These are phyloP conservation scores for Centaurea solstitialis DNA, from an alignment of 129 eudicot species.

Conservation along the genomic window DNA sequence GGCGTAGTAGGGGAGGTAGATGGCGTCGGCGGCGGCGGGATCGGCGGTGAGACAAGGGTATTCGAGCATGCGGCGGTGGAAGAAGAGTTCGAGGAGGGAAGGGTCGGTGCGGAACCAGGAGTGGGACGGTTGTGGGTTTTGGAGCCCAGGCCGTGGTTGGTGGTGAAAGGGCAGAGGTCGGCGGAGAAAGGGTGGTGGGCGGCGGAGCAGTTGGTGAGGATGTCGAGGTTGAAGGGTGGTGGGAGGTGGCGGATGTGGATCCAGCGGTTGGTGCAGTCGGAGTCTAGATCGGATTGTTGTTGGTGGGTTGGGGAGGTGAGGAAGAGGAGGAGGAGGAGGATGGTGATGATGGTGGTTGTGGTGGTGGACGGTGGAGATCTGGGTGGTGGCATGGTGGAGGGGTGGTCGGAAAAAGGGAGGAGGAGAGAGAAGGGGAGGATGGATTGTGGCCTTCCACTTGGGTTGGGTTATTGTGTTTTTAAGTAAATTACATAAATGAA, in stretches of 20 bases:
- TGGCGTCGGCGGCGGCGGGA: constrained; percentile 59
- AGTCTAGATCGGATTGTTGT: constrained; percentile 47
- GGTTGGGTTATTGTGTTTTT: constrained; percentile 2
- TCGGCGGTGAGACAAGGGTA: constrained; percentile 83
- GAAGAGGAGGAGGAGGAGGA: constrained; percentile 28
- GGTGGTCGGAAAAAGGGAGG: not conserved
- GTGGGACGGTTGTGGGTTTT: constrained; percentile 84
- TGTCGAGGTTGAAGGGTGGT: constrained; percentile 61
- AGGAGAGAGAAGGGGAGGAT: not conserved
- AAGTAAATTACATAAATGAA: not conserved
- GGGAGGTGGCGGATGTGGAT: constrained; percentile 92
- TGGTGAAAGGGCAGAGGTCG: constrained; percentile 58
- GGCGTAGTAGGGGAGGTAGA: constrained; percentile 79
- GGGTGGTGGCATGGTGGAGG: constrained; percentile 28
- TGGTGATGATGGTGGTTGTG: constrained; percentile 22
- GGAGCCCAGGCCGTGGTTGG: constrained; percentile 86
- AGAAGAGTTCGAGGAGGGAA: constrained; percentile 67
- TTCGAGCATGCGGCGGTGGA: constrained; percentile 92
- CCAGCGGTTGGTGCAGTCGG: constrained; percentile 74
- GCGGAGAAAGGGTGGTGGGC: constrained; percentile 43
- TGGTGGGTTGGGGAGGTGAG: constrained; percentile 25
- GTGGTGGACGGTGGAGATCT: constrained; percentile 26
- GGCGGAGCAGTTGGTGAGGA: constrained; percentile 73
- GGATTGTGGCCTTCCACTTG: not conserved
- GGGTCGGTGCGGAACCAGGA: constrained; percentile 92